Base-by-base conservation (phyloP, 495 filamentous ascomycete genomes). In the Penicillium coprophilum region DNA sequence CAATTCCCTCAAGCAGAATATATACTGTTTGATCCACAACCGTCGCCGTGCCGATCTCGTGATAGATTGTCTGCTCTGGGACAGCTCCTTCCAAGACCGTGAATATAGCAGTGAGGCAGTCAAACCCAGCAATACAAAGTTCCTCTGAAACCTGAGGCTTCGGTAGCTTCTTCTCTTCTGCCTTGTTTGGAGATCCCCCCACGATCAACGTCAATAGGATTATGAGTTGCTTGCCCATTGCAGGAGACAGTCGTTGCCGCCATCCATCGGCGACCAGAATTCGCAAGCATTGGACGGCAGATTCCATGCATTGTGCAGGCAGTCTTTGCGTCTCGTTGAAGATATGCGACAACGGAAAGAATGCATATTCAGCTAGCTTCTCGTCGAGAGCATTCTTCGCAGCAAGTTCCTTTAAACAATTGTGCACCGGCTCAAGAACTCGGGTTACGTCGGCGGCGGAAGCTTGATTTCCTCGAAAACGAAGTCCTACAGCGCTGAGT, bases 301-400 rank as follows among this genome's bases (percentile, higher is more conserved):
- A 62, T 69, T 99, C 94, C 4, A 93, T 68, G 21, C 88, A 84
- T 31, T 82, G 81, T 28, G 88, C 80, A 6, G 95, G 83, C 31
- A 92, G 78, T 28, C 79, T 77, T 58, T 91, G 83, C 48, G 86
- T 86, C 48, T 85, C 80, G 53, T 89, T 86, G 60, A 99, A 87
- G 46, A 97, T 84, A 57, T 95, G 88, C 2, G 89, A 90, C 0
- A 99, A 74, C 0, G 94, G 94, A 61, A 96, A 94, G 78, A 97
- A 97, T 60, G 88, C 82, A 75, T 96, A 99, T 69, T 97, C 91
- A 8, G 92, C 94, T 24, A 97, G 74, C 69, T 90, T 91, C 50
- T 84, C 78, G 66, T 96, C 90, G 11, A 97, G 75, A 1, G 79
- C 73, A 32, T 80, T 74, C 46, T 75, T 72, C 44, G 57, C 65